A percentile compares a stretch with the other conserved stretches of the same genome.
Conservation (phyloP, 768 basidiomycete species). For the Phylloporus arenicola region DNA sequence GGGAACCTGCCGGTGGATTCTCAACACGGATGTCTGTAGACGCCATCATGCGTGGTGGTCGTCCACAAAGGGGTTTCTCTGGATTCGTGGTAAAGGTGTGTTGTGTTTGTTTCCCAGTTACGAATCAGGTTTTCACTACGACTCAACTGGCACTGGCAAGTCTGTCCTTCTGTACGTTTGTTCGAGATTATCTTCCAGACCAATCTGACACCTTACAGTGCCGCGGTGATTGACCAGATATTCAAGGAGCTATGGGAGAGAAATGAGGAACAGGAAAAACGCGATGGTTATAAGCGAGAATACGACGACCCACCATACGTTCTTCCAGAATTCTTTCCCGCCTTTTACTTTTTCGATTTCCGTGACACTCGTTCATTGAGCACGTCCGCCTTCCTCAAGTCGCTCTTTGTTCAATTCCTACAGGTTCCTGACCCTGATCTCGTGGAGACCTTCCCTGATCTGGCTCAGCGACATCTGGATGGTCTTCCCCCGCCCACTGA, state of each 20-base stretch:
- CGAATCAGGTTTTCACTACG: conserved; percentile 1
- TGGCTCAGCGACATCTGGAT: conserved; percentile 10
- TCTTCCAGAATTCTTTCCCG: conserved; percentile 23
- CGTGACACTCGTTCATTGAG: conserved; percentile 20
- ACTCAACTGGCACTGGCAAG: conserved; percentile 18
- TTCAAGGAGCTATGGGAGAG: conserved; percentile 21
- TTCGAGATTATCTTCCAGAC: not conserved
- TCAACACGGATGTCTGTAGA: conserved; percentile 14
- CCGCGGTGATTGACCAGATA: conserved; percentile 20
- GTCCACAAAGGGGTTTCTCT: conserved; percentile 19
- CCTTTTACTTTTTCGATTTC: conserved; percentile 26
- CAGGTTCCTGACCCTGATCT: conserved; percentile 20
- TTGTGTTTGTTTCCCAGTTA: not conserved
- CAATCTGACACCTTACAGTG: conserved; percentile 13
- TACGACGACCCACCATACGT: conserved; percentile 13
- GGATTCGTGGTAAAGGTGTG: conserved; percentile 23
- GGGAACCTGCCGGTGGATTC: conserved; percentile 24
- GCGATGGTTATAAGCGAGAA: conserved; percentile 10
- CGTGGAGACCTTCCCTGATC: conserved; percentile 17
- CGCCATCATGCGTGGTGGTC: conserved; percentile 18
- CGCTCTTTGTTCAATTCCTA: conserved; percentile 24
- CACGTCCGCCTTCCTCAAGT: conserved; percentile 17
- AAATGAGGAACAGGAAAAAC: conserved; percentile 18
- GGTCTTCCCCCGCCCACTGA: conserved; percentile 19
- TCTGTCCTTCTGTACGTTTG: conserved; percentile 21